Percentiles rank a stretch among this genome's conserved stretches.
Conservation (phyloP, 306 rosid species). For the Vigna mungo region DNA sequence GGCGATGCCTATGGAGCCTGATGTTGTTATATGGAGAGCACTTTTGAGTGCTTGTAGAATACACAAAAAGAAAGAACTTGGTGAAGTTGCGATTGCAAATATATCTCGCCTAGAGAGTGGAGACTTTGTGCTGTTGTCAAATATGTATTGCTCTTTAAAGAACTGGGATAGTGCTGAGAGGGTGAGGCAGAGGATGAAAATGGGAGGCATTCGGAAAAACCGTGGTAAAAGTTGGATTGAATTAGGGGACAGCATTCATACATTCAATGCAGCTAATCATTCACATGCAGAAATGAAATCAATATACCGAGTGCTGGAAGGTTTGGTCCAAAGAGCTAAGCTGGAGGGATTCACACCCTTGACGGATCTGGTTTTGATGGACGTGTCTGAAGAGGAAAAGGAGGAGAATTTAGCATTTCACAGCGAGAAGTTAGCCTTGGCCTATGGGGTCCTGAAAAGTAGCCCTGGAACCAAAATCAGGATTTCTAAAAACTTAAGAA, state of each 20-base stretch:
- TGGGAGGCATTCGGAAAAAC: conserved; percentile 61
- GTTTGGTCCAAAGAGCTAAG: conserved; percentile 59
- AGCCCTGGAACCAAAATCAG: conserved; percentile 70
- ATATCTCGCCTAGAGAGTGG: conserved; percentile 64
- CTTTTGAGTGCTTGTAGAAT: conserved; percentile 74
- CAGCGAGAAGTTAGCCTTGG: conserved; percentile 81
- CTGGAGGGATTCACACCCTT: conserved; percentile 62
- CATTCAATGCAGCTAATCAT: conserved; percentile 66
- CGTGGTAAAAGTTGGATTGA: conserved; percentile 77
- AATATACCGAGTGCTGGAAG: conserved; percentile 62
- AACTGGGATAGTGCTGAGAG: conserved; percentile 74
- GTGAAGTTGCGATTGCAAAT: conserved; percentile 69
- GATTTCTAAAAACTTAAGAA: conserved; percentile 66
- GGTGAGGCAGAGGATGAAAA: conserved; percentile 65
- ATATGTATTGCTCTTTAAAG: conserved; percentile 69
- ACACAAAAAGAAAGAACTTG: conserved; percentile 59
- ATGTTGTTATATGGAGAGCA: conserved; percentile 75
- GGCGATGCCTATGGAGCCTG: conserved; percentile 71
- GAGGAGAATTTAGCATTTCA: conserved; percentile 63
- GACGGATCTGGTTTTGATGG: conserved; percentile 80
- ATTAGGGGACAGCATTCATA: conserved; percentile 57
- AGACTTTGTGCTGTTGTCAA: conserved; percentile 73
- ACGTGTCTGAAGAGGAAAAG: conserved; percentile 82
- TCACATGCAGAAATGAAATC: conserved; percentile 65
- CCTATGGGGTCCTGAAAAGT: conserved; percentile 66